Percentiles rank a stretch among this genome's conserved stretches.
Evolutionary conservation across 2,329 filamentous ascomycete species (phyloP).

Genomic region (Cordyceps pruinosa): DNA sequence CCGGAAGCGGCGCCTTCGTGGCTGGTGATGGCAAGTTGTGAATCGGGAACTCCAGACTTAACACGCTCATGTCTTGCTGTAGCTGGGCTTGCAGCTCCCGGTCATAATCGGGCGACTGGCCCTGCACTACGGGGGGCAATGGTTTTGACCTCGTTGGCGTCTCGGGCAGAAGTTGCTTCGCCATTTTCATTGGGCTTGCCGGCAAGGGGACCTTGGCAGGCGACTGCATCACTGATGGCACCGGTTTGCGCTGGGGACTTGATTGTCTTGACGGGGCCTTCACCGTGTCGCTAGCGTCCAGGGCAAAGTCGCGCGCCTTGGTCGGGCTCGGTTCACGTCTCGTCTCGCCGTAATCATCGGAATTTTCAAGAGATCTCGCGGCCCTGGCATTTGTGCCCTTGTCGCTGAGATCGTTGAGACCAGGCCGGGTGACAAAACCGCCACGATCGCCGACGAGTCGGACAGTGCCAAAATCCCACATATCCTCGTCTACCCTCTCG

Average conservation of each 20-base stretch:
- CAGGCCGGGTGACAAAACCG: slow-evolving; percentile 46
- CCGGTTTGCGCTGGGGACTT: slow-evolving; percentile 54
- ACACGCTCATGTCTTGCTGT: slow-evolving; percentile 53
- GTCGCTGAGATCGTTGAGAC: slow-evolving; percentile 68
- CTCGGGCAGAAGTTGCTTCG: slow-evolving; percentile 29
- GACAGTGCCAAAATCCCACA: slow-evolving; percentile 98
- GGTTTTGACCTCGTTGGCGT: slow-evolving; percentile 42
- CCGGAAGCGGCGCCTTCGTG: slow-evolving; percentile 12
- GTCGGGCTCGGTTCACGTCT: slow-evolving; percentile 44
- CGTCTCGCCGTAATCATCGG: slow-evolving; percentile 46
- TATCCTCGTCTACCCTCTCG: slow-evolving; percentile 63
- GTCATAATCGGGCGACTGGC: slow-evolving; percentile 54
- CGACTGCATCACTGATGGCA: slow-evolving; percentile 32
- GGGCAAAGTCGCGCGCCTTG: slow-evolving; percentile 41
- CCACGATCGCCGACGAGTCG: slow-evolving; percentile 66
- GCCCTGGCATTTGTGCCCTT: slow-evolving; percentile 71
- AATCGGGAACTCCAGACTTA: slow-evolving; percentile 38
- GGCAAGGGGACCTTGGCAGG: slow-evolving; percentile 57
- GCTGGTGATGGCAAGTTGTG: slow-evolving; percentile 18
- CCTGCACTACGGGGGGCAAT: slow-evolving; percentile 38
- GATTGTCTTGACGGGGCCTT: slow-evolving; percentile 51
- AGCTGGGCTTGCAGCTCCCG: slow-evolving; percentile 54
- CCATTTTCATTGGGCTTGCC: slow-evolving; percentile 29
- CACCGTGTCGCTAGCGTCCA: slow-evolving; percentile 46
- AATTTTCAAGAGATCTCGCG: slow-evolving; percentile 42